phyloP scores from a whole-genome alignment of 768 basidiomycete species.

The Russula ochroleuca region DNA sequence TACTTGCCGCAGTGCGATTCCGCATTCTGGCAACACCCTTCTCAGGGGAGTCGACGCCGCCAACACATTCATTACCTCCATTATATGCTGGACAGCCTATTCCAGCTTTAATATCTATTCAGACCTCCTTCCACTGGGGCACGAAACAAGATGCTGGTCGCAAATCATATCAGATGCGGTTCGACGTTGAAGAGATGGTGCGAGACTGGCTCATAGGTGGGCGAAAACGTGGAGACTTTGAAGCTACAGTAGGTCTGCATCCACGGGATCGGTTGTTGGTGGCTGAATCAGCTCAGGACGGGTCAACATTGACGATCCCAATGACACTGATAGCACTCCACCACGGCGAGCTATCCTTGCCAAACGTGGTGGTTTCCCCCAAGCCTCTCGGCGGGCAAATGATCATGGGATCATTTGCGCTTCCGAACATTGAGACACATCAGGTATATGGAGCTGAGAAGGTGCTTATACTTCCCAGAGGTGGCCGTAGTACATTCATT shows the following conservation, averaged over 20 bases:
- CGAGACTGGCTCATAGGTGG: slow-evolving; percentile 91
- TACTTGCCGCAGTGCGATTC: slow-evolving; percentile 59
- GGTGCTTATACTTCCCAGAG: slow-evolving; percentile 76
- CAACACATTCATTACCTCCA: slow-evolving; percentile 11
- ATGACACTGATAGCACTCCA: slow-evolving; percentile 84
- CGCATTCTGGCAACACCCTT: slow-evolving; percentile 46
- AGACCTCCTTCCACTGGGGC: slow-evolving; percentile 77
- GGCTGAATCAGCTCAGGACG: slow-evolving; percentile 46
- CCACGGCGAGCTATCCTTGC: slow-evolving; percentile 75
- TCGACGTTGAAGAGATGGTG: slow-evolving; percentile 75
- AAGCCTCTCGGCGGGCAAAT: slow-evolving; percentile 49
- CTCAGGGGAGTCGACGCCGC: slow-evolving; percentile 31
- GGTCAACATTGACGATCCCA: slow-evolving; percentile 51
- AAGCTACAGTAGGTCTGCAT: slow-evolving; percentile 54
- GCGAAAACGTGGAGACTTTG: slow-evolving; percentile 77
- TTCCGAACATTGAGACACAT: slow-evolving; percentile 72
- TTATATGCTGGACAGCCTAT: slow-evolving; percentile 88
- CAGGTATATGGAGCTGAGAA: slow-evolving; percentile 82
- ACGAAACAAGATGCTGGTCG: slow-evolving; percentile 40
- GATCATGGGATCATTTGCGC: slow-evolving; percentile 53
- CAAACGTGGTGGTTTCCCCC: slow-evolving; percentile 63
- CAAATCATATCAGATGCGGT: slow-evolving; percentile 56
- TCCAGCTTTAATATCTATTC: slow-evolving; percentile 58
- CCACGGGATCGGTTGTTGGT: background rate
- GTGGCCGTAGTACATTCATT: slow-evolving; percentile 76